A percentile compares a stretch with the other conserved stretches of the same genome.
Evolutionary conservation across 768 basidiomycete genomes (phyloP).

Genomic region (Amanita polypyramis): DNA sequence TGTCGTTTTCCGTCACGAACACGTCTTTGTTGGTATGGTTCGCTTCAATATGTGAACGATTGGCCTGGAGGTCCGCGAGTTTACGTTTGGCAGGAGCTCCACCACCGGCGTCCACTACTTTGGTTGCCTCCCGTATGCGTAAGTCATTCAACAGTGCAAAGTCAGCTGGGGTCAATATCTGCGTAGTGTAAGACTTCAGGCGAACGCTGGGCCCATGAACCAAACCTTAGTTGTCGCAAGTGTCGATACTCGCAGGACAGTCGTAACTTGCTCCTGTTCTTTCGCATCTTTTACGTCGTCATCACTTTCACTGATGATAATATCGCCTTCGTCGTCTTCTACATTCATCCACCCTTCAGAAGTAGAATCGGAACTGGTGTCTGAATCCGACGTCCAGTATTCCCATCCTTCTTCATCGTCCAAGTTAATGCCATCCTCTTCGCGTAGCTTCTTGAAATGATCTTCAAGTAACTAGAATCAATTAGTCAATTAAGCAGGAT

Average conservation of each 20-base stretch:
- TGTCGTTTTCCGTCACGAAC: conserved; percentile 75
- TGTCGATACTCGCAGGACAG: conserved; percentile 34
- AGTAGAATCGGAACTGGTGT: conserved; percentile 34
- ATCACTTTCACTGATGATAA: conserved; percentile 83
- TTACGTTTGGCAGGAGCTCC: conserved; percentile 64
- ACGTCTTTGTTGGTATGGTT: conserved; percentile 9
- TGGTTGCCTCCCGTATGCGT: conserved; percentile 64
- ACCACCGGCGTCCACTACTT: conserved; percentile 58
- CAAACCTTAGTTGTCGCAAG: conserved; percentile 74
- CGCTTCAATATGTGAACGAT: conserved; percentile 43
- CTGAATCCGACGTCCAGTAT: conserved; percentile 74
- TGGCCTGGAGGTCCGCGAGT: conserved; percentile 66
- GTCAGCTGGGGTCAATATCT: conserved; percentile 97
- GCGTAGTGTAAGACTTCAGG: background rate
- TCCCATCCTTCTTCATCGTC: conserved; percentile 63
- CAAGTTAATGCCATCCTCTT: conserved; percentile 43
- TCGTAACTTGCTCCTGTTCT: conserved; percentile 26
- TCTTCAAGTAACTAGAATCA: conserved; percentile 69
- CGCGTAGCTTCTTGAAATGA: conserved; percentile 63
- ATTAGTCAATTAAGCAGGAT: conserved; percentile 1
- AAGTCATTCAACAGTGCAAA: conserved; percentile 89
- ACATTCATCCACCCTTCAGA: conserved; percentile 79
- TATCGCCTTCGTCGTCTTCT: conserved; percentile 52
- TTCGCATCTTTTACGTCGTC: conserved; percentile 48
- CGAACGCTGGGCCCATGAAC: background rate